A percentile compares a stretch with the other conserved stretches of the same genome.
Evolutionary conservation across 2,329 filamentous ascomycete species (phyloP).

Genomic region (Curvularia lunata): DNA sequence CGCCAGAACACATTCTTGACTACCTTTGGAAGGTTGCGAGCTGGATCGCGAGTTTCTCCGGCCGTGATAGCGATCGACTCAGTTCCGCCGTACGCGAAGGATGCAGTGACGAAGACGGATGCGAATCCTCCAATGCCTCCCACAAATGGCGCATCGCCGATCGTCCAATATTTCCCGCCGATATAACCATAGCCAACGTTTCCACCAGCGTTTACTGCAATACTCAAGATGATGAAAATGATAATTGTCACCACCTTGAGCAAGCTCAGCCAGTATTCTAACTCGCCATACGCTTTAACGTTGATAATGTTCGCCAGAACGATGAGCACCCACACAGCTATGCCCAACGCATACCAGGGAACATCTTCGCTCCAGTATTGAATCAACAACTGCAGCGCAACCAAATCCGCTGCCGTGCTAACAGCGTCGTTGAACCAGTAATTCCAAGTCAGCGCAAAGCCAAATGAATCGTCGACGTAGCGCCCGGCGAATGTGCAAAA

Average conservation of each 20-base stretch:
- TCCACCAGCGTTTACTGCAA: slow-evolving; percentile 38
- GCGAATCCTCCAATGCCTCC: slow-evolving; percentile 60
- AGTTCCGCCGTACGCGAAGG: slow-evolving; percentile 75
- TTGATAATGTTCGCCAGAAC: slow-evolving; percentile 47
- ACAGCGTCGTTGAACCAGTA: slow-evolving; percentile 44
- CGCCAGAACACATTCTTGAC: slow-evolving; percentile 85
- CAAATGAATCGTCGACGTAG: slow-evolving; percentile 68
- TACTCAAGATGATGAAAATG: slow-evolving; percentile 44
- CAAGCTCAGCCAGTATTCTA: slow-evolving; percentile 45
- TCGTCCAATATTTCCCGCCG: slow-evolving; percentile 71
- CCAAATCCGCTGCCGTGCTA: slow-evolving; percentile 45
- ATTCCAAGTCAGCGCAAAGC: slow-evolving; percentile 40
- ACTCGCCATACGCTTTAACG: slow-evolving; percentile 46
- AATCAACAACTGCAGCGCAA: slow-evolving; percentile 44
- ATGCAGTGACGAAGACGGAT: slow-evolving; percentile 75
- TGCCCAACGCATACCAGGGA: slow-evolving; percentile 39
- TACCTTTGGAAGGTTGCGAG: slow-evolving; percentile 82
- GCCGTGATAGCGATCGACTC: slow-evolving; percentile 79
- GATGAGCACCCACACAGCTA: slow-evolving; percentile 44
- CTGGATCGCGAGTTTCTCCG: slow-evolving; percentile 78
- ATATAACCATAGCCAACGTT: slow-evolving; percentile 34
- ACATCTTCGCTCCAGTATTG: slow-evolving; percentile 48
- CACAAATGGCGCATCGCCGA: slow-evolving; percentile 62
- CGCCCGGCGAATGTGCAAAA: slow-evolving; percentile 44
- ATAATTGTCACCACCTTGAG: slow-evolving; percentile 46